Evolutionary conservation across 2,329 filamentous ascomycete genomes (phyloP).

Genomic region (Zelopaecilomyces penicillatus): DNA sequence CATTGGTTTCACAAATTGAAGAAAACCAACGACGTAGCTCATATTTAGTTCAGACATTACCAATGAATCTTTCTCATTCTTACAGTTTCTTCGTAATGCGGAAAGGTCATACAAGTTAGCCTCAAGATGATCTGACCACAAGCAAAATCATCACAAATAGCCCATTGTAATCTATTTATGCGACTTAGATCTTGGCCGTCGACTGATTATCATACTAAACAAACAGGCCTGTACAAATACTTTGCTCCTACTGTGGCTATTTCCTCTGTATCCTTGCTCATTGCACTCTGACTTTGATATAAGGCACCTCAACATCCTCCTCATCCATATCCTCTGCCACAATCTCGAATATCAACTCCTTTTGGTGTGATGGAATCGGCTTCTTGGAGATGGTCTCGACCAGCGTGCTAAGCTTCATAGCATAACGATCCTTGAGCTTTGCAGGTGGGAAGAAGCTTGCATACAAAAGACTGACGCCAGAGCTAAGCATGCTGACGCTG

Average conservation of each 20-base stretch:
- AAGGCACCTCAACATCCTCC: slow-evolving; percentile 94
- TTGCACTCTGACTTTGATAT: slow-evolving; percentile 76
- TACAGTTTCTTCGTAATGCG: no score
- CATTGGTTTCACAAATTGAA: no score
- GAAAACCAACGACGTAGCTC: no score
- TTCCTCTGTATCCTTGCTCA: slow-evolving; percentile 8
- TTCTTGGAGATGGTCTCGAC: slow-evolving; percentile 89
- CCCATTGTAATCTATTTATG: not conserved
- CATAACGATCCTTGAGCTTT: slow-evolving; percentile 73
- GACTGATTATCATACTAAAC: no score
- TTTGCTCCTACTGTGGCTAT: not conserved
- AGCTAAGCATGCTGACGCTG: slow-evolving; percentile 85
- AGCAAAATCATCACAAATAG: no score
- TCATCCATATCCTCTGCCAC: slow-evolving; percentile 81
- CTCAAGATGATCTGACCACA: no score
- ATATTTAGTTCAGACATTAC: no score
- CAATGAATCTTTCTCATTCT: no score
- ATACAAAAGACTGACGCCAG: slow-evolving; percentile 91
- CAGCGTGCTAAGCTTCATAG: slow-evolving; percentile 78
- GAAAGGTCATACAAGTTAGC: no score
- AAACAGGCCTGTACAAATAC: not conserved
- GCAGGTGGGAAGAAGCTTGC: slow-evolving; percentile 79
- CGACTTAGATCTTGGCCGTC: not conserved
- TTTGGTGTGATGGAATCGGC: slow-evolving; percentile 81
- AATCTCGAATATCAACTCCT: slow-evolving; percentile 93